Percentiles rank a stretch among this genome's conserved stretches.
phyloP scores from a whole-genome alignment of 2,329 filamentous ascomycete species.

The Parastagonospora avenae region DNA sequence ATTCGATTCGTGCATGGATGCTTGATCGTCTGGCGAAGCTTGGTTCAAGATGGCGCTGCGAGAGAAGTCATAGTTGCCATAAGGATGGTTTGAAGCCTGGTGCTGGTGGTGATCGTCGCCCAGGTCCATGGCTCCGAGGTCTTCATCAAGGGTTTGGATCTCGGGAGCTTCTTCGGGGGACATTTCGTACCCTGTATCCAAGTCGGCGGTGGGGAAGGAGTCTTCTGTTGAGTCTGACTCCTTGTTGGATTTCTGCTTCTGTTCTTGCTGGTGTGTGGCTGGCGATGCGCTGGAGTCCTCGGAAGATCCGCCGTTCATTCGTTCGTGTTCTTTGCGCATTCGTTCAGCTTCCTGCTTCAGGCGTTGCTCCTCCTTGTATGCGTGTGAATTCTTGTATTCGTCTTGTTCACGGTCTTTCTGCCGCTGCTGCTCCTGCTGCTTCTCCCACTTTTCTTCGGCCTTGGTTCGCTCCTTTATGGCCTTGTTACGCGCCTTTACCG shows the following conservation, averaged over 20 bases:
- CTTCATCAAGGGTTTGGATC: constrained; percentile 20
- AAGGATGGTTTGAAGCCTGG: constrained; percentile 16
- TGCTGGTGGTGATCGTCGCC: constrained; percentile 6
- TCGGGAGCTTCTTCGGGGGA: constrained; percentile 7
- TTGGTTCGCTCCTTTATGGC: constrained; percentile 68
- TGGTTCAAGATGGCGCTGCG: constrained; percentile 37
- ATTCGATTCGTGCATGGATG: constrained; percentile 23
- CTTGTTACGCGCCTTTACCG: constrained; percentile 69
- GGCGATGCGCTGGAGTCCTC: neutral
- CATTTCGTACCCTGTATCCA: constrained; percentile 1
- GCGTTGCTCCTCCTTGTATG: constrained; percentile 9
- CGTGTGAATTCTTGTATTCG: constrained; percentile 3
- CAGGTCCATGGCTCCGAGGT: constrained; percentile 27
- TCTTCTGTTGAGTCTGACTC: constrained; percentile 1
- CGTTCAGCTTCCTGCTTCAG: constrained; percentile 8
- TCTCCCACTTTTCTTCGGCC: constrained; percentile 54
- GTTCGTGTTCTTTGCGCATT: constrained; percentile 9
- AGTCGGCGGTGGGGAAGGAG: constrained; percentile 28
- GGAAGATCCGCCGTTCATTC: neutral
- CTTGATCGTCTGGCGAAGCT: constrained; percentile 27
- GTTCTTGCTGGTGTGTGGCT: neutral
- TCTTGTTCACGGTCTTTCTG: constrained; percentile 30
- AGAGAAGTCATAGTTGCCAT: constrained; percentile 38
- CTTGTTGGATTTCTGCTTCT: constrained; percentile 18
- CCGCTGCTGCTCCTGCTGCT: constrained; percentile 40